phyloP scores from a whole-genome alignment of 2,329 filamentous ascomycete species.

The Exophiala sp. region DNA sequence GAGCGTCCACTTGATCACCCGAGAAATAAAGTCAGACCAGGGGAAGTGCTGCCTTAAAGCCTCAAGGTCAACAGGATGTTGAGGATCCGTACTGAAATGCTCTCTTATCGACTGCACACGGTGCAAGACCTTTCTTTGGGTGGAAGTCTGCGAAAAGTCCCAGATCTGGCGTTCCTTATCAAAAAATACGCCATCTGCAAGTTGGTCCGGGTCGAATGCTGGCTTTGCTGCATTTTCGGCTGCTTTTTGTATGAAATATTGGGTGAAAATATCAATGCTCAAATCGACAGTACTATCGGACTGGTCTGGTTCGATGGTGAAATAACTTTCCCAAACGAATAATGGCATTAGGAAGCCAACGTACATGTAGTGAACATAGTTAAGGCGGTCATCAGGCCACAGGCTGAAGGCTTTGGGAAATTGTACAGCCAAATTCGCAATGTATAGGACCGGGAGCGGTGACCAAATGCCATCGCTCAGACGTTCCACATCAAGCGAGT shows the following conservation, averaged over 20 bases:
- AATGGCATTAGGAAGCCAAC: no score
- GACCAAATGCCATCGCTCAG: constrained; percentile 30
- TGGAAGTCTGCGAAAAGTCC: background rate
- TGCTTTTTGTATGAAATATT: constrained; percentile 48
- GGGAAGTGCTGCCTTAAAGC: constrained; percentile 45
- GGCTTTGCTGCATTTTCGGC: constrained; percentile 32
- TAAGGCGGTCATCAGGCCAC: background rate
- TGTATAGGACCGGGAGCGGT: constrained; percentile 39
- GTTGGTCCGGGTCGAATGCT: constrained; percentile 39
- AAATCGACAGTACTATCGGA: constrained; percentile 43
- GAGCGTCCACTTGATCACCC: constrained; percentile 44
- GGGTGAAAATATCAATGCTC: constrained; percentile 54
- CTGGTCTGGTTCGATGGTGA: constrained; percentile 37
- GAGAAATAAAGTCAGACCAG: constrained; percentile 49
- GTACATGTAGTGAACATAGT: constrained; percentile 16
- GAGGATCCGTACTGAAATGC: constrained; percentile 33
- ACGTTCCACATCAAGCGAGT: constrained; percentile 23
- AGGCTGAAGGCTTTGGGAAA: constrained; percentile 33
- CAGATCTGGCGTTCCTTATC: constrained; percentile 20
- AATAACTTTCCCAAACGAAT: no score
- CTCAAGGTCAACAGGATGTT: constrained; percentile 41
- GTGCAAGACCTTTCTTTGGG: background rate
- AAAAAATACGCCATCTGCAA: constrained; percentile 44
- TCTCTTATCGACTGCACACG: constrained; percentile 6
- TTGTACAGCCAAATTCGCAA: constrained; percentile 45